Conservation (phyloP, 768 basidiomycete genomes). For the Candolleomyces efflorescens region DNA sequence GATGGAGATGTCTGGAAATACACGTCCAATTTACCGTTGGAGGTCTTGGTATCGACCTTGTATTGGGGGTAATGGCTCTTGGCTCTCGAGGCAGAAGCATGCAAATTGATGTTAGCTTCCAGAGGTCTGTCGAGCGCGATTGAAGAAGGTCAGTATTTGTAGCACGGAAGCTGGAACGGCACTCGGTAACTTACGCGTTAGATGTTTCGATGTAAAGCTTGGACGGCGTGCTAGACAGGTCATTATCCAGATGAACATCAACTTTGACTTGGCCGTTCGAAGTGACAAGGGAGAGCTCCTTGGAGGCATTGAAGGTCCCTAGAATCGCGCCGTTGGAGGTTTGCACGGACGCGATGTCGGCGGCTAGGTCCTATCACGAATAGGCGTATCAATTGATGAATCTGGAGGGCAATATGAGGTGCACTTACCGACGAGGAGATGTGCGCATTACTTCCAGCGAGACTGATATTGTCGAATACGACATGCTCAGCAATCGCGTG, state of each 20-base stretch:
- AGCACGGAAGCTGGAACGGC: background rate
- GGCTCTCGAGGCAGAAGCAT: background rate
- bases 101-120: constrained; percentile 12
- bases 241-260: constrained; percentile 32
- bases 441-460: constrained; percentile 30
- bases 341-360: constrained; percentile 20
- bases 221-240: background rate
- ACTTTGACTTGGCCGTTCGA: constrained; percentile 38
- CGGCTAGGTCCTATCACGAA: constrained; percentile 25
- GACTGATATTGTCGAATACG: constrained; percentile 32
- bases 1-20: constrained; percentile 27
- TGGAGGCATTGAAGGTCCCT: constrained; percentile 39
- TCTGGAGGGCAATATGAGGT: no score
- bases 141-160: background rate
- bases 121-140: constrained; percentile 6
- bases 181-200: constrained; percentile 1
- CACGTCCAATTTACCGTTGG: constrained; percentile 28
- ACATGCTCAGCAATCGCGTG: constrained; percentile 30
- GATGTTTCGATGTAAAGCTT: background rate
- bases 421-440: constrained; percentile 31
- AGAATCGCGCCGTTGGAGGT: constrained; percentile 43
- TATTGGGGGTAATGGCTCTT: constrained; percentile 14
- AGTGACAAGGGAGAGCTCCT: constrained; percentile 28
- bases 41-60: constrained; percentile 24
- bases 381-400: background rate